These are phyloP conservation scores for Aspergillus brunneoviolaceus DNA, from an alignment of 2,329 filamentous ascomycete species.

Conservation along the genomic window DNA sequence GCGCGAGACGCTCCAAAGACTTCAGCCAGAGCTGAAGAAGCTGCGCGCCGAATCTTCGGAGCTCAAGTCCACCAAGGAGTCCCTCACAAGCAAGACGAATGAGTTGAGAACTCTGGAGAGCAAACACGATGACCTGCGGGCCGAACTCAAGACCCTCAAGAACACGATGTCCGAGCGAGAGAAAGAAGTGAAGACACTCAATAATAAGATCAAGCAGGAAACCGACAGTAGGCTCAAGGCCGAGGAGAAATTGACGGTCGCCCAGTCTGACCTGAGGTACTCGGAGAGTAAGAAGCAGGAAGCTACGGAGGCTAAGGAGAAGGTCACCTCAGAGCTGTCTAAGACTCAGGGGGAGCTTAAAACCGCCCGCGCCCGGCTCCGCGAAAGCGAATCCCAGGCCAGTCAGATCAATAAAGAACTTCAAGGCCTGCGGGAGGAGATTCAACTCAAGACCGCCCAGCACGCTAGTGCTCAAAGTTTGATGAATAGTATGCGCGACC, in stretches of 20 bases:
- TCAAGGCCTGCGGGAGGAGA: conserved; percentile 70
- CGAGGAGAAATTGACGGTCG: conserved; percentile 74
- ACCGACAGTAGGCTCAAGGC: conserved; percentile 68
- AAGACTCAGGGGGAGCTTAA: conserved; percentile 71
- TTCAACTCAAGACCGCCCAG: conserved; percentile 79
- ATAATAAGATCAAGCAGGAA: conserved; percentile 75
- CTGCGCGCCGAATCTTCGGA: conserved; percentile 74
- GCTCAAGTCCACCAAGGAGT: conserved; percentile 72
- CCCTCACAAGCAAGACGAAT: conserved; percentile 61
- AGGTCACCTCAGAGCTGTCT: conserved; percentile 66
- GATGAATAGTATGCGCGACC: conserved; percentile 89
- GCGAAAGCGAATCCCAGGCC: conserved; percentile 72
- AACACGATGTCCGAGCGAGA: conserved; percentile 72
- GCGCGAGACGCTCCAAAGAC: conserved; percentile 75
- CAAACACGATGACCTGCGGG: conserved; percentile 76
- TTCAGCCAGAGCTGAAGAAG: conserved; percentile 79
- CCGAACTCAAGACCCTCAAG: conserved; percentile 69
- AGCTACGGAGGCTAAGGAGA: conserved; percentile 70
- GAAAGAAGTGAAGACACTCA: conserved; percentile 71
- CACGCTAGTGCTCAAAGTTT: conserved; percentile 81
- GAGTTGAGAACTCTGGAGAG: conserved; percentile 77
- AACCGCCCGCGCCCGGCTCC: conserved; percentile 56
- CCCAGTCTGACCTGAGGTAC: conserved; percentile 74
- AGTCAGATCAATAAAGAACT: conserved; percentile 68
- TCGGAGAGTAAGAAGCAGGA: conserved; percentile 79